Conservation (phyloP, 2,329 filamentous ascomycete species). For the Verticillium longisporum region DNA sequence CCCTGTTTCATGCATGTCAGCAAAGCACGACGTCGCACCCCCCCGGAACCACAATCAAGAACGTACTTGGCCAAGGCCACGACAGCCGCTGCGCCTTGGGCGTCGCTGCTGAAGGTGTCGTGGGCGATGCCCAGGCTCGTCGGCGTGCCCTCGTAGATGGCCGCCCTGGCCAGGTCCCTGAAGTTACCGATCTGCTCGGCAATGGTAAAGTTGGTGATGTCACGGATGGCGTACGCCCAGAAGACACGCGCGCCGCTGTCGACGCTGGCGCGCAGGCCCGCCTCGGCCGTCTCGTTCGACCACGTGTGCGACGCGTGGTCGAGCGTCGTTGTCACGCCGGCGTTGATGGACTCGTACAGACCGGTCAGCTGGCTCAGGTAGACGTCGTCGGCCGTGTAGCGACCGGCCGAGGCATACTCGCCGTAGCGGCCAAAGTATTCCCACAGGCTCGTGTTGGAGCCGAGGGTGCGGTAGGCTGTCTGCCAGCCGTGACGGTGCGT, state of each 20-base stretch:
- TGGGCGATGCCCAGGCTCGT: slow-evolving; percentile 33
- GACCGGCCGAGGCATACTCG: slow-evolving; percentile 19
- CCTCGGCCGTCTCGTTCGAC: slow-evolving; percentile 31
- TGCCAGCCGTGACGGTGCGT: slow-evolving; percentile 52
- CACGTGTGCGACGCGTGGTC: slow-evolving; percentile 47
- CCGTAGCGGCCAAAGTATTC: slow-evolving; percentile 39
- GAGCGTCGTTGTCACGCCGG: slow-evolving; percentile 44
- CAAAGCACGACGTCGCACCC: background rate
- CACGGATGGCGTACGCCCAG: slow-evolving; percentile 36
- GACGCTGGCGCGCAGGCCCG: slow-evolving; percentile 37
- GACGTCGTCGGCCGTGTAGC: slow-evolving; percentile 34
- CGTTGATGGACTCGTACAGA: slow-evolving; percentile 42
- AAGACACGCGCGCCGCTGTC: slow-evolving; percentile 42
- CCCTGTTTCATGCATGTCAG: slow-evolving; percentile 7
- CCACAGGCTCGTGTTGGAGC: slow-evolving; percentile 39
- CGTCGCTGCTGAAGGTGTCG: slow-evolving; percentile 20
- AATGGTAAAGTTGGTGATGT: slow-evolving; percentile 23
- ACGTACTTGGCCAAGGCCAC: slow-evolving; percentile 22
- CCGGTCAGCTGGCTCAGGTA: slow-evolving; percentile 39
- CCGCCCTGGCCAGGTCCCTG: slow-evolving; percentile 23
- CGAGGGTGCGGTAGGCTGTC: slow-evolving; percentile 45
- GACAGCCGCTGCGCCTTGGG: slow-evolving; percentile 21
- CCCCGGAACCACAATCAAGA: background rate
- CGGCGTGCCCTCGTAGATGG: slow-evolving; percentile 17
- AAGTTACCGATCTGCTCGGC: slow-evolving; percentile 30